Evolutionary conservation across 441 rosid species (phyloP), one percentile per base, ranked within the genome.

Genomic region (Bruguiera hainesii): DNA sequence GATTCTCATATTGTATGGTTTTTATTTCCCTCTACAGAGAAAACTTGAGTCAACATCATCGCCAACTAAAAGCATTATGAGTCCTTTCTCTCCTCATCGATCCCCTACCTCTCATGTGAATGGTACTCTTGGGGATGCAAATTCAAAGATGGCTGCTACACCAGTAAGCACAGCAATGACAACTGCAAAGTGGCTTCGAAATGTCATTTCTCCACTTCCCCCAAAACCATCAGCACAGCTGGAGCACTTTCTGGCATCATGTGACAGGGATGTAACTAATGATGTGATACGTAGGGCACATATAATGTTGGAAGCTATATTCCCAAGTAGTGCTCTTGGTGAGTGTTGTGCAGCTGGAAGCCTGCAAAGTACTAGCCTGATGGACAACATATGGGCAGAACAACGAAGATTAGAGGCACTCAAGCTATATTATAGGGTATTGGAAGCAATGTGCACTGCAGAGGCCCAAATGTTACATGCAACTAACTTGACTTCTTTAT

Each of bases 321-420:
- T 92, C 70, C 99, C 98, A 0, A 86, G 87, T 72, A 87, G 85
- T 74, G 72, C 86, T 56, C 68, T 81, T 46, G 88, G 89, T 50
- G 97, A 88, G 73, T 87, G 80, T 16, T 80, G 84, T 83, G 80
- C 79, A 31, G 68, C 90, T 56, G 95, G 91, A 72, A 75, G 79
- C 67, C 75, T 84, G 71, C 97, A 89, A 71, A 79, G 84, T 74
- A 85, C 87, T 64, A 93, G 84, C 72, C 82, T 89, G 75, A 90
- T 89, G 93, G 99, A 96, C 76, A 83, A 87, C 76, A 82, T 89
- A 73, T 96, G 99, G 99, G 95, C 97, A 62, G 96, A 92, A 70
- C 98, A 96, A 73, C 76, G 98, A 56, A 83, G 95, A 81, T 67
- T 77, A 74, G 99, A 96, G 77, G 91, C 98, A 33, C 77, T 85